Evolutionary conservation across 2,329 filamentous ascomycete species (phyloP), one percentile per base, ranked within the genome.

Genomic region (Lachnellula cervina): DNA sequence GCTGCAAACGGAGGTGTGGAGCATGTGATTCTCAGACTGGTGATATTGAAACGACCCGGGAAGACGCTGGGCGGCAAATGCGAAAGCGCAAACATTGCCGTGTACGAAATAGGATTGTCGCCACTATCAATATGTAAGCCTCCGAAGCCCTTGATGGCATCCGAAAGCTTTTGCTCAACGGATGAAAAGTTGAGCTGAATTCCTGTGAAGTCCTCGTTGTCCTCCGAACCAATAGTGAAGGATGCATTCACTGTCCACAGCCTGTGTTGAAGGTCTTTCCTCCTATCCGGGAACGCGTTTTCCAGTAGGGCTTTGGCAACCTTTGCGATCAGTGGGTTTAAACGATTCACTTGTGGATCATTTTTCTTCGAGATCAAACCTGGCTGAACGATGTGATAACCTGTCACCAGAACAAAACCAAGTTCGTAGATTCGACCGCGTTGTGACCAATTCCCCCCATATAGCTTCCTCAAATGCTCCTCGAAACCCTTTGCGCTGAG

Each of bases 171-270:
- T n/a, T 44, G 9, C 11, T 46, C 34, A 6, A 47, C 43, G 5
- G 34, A 23, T 3, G 56, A 42, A 38, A 50, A 50, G 28, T 56
- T 58, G 19, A 56, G 28, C 34, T 58, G 56, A 4, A 56, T 47
- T 28, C 35, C 44, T 2, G 52, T 53, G 34, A 53, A 48, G 8
- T 53, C 16, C 7, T 42, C 44, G 25, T 56, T 58, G 8, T 55
- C 52, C 34, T 49, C 43, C 7, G 35, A n/a, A 2, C 56, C 56
- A 42, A 58, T 37, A 3, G 45, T 52, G 17, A 55, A 35, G 6
- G 38, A 43, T 11, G 56, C 56, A 44, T 51, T 47, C 21, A 43
- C 49, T 21, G 51, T 14, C 14, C 28, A 51, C 4, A 40, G n/a
- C 17, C 23, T 11, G 21, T 40, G 16, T 37, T 28, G 19, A 7